Evolutionary conservation across 495 filamentous ascomycete species (phyloP).

Genomic region (Penicillium tannophilum): DNA sequence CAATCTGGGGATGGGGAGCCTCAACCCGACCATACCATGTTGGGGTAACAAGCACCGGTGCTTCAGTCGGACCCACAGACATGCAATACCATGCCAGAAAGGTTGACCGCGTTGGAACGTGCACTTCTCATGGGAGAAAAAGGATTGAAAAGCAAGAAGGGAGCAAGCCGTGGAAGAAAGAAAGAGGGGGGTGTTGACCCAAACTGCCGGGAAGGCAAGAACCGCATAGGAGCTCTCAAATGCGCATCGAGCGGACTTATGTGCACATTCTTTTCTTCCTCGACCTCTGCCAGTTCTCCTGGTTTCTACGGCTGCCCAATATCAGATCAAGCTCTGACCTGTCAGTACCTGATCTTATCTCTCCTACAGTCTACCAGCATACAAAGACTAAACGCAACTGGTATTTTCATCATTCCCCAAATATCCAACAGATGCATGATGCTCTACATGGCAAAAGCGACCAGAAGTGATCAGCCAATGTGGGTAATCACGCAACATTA

Average conservation of each 20-base stretch:
- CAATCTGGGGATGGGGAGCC: not conserved
- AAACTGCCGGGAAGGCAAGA: slow-evolving; percentile 24
- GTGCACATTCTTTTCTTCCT: slow-evolving; percentile 3
- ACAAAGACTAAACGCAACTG: not conserved
- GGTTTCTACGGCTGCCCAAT: not conserved
- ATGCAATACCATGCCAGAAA: not conserved
- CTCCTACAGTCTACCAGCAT: not conserved
- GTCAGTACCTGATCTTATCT: not conserved
- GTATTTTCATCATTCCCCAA: not conserved
- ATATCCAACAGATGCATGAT: not conserved
- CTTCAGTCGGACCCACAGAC: not conserved
- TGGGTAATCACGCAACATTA: not conserved
- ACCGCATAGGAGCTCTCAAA: slow-evolving; percentile 3
- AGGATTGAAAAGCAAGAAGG: not conserved
- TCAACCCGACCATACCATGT: slow-evolving; percentile 14
- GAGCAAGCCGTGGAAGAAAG: slow-evolving; percentile 33
- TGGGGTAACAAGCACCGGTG: not conserved
- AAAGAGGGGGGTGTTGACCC: slow-evolving; percentile 20
- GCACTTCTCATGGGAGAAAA: not conserved
- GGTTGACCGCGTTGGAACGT: not conserved
- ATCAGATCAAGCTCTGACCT: not conserved
- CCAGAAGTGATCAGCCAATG: not conserved
- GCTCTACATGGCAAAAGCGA: not conserved
- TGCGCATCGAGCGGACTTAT: slow-evolving; percentile 1
- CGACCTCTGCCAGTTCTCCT: slow-evolving; percentile 2